Conservation (phyloP, 2,329 filamentous ascomycete genomes). For the Calonectria fujianensis region DNA sequence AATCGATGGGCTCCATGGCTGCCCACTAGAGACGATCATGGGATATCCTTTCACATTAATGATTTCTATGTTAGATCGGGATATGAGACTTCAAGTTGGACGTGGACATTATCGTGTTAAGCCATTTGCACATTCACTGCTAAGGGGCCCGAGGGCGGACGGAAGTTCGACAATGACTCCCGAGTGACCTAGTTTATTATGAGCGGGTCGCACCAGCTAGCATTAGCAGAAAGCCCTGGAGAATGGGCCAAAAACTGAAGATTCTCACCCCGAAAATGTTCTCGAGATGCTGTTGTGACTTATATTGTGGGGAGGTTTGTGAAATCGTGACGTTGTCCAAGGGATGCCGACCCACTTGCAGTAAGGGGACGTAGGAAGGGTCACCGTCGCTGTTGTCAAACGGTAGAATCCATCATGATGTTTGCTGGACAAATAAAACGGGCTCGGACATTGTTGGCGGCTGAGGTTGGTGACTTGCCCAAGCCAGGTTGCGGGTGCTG, state of each 20-base stretch:
- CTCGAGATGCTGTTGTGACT: background rate
- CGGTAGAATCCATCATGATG: background rate
- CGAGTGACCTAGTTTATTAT: slow-evolving; percentile 32
- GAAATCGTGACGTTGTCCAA: slow-evolving; percentile 14
- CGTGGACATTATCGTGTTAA: slow-evolving; percentile 5
- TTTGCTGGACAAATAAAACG: background rate
- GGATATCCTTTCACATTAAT: slow-evolving; percentile 31
- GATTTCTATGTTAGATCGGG: slow-evolving; percentile 18
- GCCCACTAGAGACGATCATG: slow-evolving; percentile 61
- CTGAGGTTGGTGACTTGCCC: background rate
- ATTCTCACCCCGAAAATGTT: slow-evolving; percentile 26
- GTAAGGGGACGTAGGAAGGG: background rate
- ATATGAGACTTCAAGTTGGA: slow-evolving; percentile 18
- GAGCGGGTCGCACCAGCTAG: slow-evolving; percentile 33
- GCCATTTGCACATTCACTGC: slow-evolving; percentile 30
- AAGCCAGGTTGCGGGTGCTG: background rate
- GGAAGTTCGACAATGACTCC: slow-evolving; percentile 31
- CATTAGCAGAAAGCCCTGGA: slow-evolving; percentile 42
- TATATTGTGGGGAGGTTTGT: background rate
- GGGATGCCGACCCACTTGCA: background rate
- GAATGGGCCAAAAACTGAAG: slow-evolving; percentile 47
- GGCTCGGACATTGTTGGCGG: background rate
- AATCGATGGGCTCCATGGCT: slow-evolving; percentile 67
- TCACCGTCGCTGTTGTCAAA: background rate
- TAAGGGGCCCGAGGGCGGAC: slow-evolving; percentile 40